These are phyloP conservation scores for Venturia oleaginea DNA, from an alignment of 2,329 filamentous ascomycete genomes.

Conservation along the genomic window DNA sequence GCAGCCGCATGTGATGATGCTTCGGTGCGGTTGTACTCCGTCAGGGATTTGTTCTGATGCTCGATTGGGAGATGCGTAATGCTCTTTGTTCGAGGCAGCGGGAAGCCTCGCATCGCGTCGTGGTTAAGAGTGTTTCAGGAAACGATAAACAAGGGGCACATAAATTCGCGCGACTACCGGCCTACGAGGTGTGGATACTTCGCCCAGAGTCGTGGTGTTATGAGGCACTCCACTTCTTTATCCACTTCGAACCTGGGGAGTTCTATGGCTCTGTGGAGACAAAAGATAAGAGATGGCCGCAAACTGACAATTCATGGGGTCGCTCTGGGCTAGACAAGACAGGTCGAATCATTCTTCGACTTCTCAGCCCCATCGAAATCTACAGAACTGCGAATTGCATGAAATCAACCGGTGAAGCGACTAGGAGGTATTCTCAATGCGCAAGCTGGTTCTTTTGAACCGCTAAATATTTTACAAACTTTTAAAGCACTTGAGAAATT, in stretches of 20 bases:
- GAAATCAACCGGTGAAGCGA: background rate
- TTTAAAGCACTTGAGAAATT: background rate
- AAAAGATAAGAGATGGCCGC: background rate
- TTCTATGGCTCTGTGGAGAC: background rate
- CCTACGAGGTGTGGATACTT: background rate
- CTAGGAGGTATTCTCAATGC: too few species aligned
- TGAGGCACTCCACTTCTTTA: background rate
- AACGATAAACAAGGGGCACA: background rate
- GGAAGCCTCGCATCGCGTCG: background rate
- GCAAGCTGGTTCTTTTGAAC: background rate
- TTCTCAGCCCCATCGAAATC: background rate
- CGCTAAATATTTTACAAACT: background rate
- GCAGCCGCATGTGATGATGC: slow-evolving; percentile 13
- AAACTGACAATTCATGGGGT: background rate
- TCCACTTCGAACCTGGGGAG: background rate
- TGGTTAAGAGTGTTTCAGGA: background rate
- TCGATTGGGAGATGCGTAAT: background rate
- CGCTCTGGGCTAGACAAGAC: background rate
- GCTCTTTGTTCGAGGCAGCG: background rate
- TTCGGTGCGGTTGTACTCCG: slow-evolving; percentile 10
- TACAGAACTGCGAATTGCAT: too few species aligned
- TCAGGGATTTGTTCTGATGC: background rate
- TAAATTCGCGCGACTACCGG: background rate
- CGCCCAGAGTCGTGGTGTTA: background rate
- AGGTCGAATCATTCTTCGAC: background rate